Evolutionary conservation across 495 filamentous ascomycete genomes (phyloP).

Genomic region (Penicillium tannophilum): DNA sequence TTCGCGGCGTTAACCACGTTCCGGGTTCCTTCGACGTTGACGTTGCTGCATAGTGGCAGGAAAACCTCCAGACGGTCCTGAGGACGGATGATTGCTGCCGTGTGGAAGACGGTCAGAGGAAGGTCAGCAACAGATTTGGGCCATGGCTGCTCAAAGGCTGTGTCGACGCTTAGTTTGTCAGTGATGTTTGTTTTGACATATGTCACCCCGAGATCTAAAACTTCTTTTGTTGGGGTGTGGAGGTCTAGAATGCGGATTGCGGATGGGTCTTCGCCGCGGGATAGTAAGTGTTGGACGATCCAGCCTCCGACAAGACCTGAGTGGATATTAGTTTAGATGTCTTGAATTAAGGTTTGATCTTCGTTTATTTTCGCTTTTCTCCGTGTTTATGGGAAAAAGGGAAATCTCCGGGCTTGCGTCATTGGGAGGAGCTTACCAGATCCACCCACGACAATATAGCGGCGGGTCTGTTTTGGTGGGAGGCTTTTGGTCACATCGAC

Average conservation of each 20-base stretch:
- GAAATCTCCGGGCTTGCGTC: not conserved
- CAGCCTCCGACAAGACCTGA: constrained; percentile 58
- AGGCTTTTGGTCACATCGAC: constrained; percentile 51
- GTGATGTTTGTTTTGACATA: constrained; percentile 57
- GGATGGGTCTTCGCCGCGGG: constrained; percentile 54
- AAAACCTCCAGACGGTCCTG: constrained; percentile 49
- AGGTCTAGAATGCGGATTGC: constrained; percentile 60
- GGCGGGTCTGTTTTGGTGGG: constrained; percentile 54
- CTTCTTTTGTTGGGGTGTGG: constrained; percentile 38
- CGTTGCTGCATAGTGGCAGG: constrained; percentile 48
- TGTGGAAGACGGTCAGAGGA: constrained; percentile 61
- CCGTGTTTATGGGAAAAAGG: too few species aligned
- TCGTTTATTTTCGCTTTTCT: not conserved
- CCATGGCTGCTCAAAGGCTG: constrained; percentile 56
- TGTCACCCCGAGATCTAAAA: constrained; percentile 43
- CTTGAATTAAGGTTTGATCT: not conserved
- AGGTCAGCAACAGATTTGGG: constrained; percentile 40
- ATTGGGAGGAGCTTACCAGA: constrained; percentile 46
- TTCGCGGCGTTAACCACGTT: constrained; percentile 53
- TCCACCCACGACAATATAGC: constrained; percentile 61
- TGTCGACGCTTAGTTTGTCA: constrained; percentile 43
- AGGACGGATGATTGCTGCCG: constrained; percentile 53
- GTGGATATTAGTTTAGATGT: constrained; percentile 9
- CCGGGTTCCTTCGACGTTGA: constrained; percentile 56
- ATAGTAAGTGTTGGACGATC: constrained; percentile 55